Percentiles rank a stretch among this genome's conserved stretches.
phyloP scores from a whole-genome alignment of 148 eudicot genomes.

The Selenicereus undatus region DNA sequence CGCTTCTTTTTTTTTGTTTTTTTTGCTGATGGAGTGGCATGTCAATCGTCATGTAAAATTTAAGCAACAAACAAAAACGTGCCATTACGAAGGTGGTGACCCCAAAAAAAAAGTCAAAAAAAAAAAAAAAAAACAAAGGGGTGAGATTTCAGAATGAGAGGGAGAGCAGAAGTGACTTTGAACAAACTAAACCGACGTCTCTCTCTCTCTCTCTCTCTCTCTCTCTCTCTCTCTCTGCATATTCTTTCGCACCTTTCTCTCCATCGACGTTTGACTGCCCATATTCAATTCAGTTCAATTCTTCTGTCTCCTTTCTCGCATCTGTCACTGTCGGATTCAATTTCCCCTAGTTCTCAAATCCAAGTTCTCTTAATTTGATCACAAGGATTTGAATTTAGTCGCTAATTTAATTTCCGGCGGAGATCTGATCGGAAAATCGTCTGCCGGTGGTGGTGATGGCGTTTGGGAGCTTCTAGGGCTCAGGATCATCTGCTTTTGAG shows the following conservation, averaged over 20 bases:
- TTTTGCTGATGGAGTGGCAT: no score
- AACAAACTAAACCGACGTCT: conserved; percentile 4
- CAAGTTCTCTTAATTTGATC: neutral
- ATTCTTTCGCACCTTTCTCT: conserved; percentile 21
- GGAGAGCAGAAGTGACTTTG: neutral
- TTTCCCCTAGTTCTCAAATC: neutral
- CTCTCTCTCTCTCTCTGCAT: conserved; percentile 18
- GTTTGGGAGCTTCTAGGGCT: neutral
- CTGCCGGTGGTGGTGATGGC: neutral
- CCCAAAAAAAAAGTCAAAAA: neutral
- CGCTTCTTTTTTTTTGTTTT: neutral
- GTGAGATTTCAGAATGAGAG: neutral
- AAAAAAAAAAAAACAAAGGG: neutral
- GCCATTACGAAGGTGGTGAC: neutral
- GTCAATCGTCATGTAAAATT: neutral
- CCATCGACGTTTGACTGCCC: neutral
- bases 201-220: conserved; percentile 21
- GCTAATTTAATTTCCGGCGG: conserved; percentile 15
- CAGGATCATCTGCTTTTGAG: conserved; percentile 7
- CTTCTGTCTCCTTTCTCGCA: neutral
- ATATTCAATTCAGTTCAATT: neutral
- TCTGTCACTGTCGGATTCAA: neutral
- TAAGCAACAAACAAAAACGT: neutral
- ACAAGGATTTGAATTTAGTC: neutral
- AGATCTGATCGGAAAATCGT: conserved; percentile 24